Evolutionary conservation across 2,329 filamentous ascomycete species (phyloP).

Genomic region (Trichoderma sp.): DNA sequence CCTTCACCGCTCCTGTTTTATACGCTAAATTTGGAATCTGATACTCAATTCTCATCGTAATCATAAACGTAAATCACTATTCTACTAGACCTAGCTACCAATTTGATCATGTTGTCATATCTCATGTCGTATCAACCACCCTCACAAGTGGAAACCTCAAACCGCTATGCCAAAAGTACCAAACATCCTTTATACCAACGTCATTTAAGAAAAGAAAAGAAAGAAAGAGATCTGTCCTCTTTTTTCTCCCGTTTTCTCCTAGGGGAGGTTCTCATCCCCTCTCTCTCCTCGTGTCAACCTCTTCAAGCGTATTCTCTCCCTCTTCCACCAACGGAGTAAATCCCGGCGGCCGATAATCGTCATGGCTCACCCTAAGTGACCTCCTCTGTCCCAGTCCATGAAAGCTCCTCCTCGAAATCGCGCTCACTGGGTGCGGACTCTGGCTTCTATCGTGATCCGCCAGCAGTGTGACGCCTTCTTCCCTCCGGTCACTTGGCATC

Average conservation of each 20-base stretch:
- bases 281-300: background rate
- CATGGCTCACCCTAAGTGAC: slow-evolving; percentile 25
- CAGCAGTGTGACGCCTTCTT: background rate
- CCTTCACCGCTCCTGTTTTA: background rate
- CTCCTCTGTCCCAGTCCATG: slow-evolving; percentile 20
- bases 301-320: slow-evolving; percentile 32
- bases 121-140: background rate
- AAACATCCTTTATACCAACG: background rate
- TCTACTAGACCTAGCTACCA: background rate
- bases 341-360: slow-evolving; percentile 32
- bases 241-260: background rate
- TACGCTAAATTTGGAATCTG: background rate
- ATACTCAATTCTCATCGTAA: background rate
- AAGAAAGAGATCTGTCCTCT: background rate
- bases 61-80: background rate
- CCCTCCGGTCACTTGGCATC: background rate
- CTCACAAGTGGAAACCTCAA: background rate
- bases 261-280: background rate
- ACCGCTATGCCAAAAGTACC: background rate
- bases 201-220: no score
- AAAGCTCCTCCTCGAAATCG: slow-evolving; percentile 16
- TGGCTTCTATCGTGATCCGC: background rate
- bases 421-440: slow-evolving; percentile 13
- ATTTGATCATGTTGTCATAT: slow-evolving; percentile 3
- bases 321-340: slow-evolving; percentile 37